Conservation (phyloP, 2,329 filamentous ascomycete genomes). For the Trichoderma endophyticum region DNA sequence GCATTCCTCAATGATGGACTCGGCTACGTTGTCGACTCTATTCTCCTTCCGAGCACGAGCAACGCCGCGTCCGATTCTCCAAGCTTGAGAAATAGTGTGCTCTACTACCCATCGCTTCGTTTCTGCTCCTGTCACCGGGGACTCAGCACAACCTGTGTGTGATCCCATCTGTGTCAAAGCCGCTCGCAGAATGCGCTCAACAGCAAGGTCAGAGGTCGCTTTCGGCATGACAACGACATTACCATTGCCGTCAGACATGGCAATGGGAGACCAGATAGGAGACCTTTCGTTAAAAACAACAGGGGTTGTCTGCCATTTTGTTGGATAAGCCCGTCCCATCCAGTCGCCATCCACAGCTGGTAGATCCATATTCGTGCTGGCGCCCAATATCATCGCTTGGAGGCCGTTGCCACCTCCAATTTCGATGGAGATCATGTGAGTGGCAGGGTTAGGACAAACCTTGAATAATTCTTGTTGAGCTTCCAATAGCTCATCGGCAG, state of each 20-base stretch:
- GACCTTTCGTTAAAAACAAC: slow-evolving; percentile 49
- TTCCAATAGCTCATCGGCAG: slow-evolving; percentile 53
- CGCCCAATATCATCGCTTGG: slow-evolving; percentile 55
- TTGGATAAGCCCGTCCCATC: slow-evolving; percentile 56
- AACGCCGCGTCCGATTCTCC: slow-evolving; percentile 60
- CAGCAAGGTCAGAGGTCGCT: slow-evolving; percentile 43
- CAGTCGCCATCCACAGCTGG: slow-evolving; percentile 54
- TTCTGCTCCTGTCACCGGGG: slow-evolving; percentile 47
- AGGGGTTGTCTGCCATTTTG: slow-evolving; percentile 54
- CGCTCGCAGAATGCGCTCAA: slow-evolving; percentile 50
- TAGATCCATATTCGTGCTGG: slow-evolving; percentile 49
- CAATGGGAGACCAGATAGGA: slow-evolving; percentile 44
- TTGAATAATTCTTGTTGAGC: slow-evolving; percentile 53
- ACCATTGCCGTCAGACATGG: slow-evolving; percentile 52
- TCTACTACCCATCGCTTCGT: slow-evolving; percentile 50
- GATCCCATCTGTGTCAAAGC: slow-evolving; percentile 56
- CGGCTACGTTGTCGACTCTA: slow-evolving; percentile 51
- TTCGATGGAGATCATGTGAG: slow-evolving; percentile 60
- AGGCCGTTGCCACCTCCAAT: slow-evolving; percentile 67
- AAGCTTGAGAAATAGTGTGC: slow-evolving; percentile 52
- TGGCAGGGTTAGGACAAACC: slow-evolving; percentile 44
- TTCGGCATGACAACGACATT: slow-evolving; percentile 49
- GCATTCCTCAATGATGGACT: slow-evolving; percentile 56
- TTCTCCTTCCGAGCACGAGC: slow-evolving; percentile 48
- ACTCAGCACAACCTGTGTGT: slow-evolving; percentile 47